A percentile compares a stretch with the other conserved stretches of the same genome.
Evolutionary conservation across 116 monocot genomes (phyloP).

Genomic region (Thalassia testudinum): DNA sequence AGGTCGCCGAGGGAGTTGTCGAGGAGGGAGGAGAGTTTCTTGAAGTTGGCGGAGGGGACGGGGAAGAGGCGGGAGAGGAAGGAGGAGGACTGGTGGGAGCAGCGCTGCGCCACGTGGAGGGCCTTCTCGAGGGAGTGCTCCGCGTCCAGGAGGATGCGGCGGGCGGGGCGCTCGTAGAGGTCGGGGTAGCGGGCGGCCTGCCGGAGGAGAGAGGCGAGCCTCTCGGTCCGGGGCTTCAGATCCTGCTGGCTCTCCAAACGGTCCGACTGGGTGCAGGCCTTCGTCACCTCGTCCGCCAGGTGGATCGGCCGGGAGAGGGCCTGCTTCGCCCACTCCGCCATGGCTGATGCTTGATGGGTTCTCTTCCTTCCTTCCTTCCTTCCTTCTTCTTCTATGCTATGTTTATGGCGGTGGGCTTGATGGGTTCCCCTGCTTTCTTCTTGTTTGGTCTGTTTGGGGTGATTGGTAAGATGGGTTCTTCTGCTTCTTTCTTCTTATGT

Average conservation of each 20-base stretch:
- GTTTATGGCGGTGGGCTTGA: too few relatives aligned
- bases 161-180: conserved; percentile 77
- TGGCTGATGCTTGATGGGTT: conserved; percentile 20
- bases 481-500: too few relatives aligned
- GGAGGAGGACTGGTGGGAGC: conserved; percentile 40
- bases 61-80: conserved; percentile 64
- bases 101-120: conserved; percentile 38
- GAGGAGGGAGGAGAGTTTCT: conserved; percentile 52
- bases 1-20: conserved; percentile 87
- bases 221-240: conserved; percentile 47
- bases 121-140: conserved; percentile 78
- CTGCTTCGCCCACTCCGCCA: conserved; percentile 62
- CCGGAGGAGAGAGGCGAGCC: conserved; percentile 48
- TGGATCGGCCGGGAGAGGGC: conserved; percentile 61
- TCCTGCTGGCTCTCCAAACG: conserved; percentile 37
- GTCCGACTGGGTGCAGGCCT: conserved; percentile 34
- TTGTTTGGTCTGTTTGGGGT: too few relatives aligned
- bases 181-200: conserved; percentile 71
- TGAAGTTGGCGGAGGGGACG: conserved; percentile 64
- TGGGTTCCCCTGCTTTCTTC: too few relatives aligned
- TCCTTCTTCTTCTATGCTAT: too few relatives aligned
- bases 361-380: too few relatives aligned
- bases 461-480: too few relatives aligned
- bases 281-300: conserved; percentile 73
- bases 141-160: conserved; percentile 75